Percentiles rank a stretch among this genome's conserved stretches.
Evolutionary conservation across 805 yeast species (phyloP).

Genomic region (Hanseniaspora pseudoguilliermondii): DNA sequence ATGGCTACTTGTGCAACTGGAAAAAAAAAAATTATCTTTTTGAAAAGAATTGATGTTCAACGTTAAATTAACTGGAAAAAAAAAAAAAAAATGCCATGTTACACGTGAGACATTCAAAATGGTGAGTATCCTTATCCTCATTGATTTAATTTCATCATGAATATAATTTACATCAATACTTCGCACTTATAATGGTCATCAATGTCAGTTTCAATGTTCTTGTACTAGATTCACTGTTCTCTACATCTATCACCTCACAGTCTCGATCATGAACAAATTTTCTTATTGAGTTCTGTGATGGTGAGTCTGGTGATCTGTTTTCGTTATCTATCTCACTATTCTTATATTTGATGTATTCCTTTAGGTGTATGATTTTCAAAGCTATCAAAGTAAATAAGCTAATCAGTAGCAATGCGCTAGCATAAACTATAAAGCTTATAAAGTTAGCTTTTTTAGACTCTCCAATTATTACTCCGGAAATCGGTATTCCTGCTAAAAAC

Average conservation of each 20-base stretch:
- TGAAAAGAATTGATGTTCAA: too few relatives aligned
- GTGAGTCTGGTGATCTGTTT: not conserved
- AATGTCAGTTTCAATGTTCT: too few relatives aligned
- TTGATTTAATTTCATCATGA: too few relatives aligned
- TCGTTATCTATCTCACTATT: not conserved
- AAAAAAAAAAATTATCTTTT: too few relatives aligned
- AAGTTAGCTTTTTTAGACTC: constrained; percentile 27
- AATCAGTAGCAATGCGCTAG: constrained; percentile 27
- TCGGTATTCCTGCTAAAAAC: constrained; percentile 38
- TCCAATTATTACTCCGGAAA: constrained; percentile 39
- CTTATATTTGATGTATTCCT: not conserved
- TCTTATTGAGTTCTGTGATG: not conserved
- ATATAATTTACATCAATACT: too few relatives aligned
- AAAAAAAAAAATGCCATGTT: too few relatives aligned
- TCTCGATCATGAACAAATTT: not conserved
- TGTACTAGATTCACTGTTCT: too few relatives aligned
- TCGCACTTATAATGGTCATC: too few relatives aligned
- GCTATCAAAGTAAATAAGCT: not conserved
- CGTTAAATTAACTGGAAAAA: too few relatives aligned
- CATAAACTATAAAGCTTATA: constrained; percentile 29
- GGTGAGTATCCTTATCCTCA: too few relatives aligned
- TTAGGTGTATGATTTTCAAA: not conserved
- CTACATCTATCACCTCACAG: not conserved
- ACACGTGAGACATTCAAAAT: too few relatives aligned
- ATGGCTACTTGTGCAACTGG: too few relatives aligned